phyloP scores from a whole-genome alignment of 164 flowering plant species.

The Brasenia schreberi region DNA sequence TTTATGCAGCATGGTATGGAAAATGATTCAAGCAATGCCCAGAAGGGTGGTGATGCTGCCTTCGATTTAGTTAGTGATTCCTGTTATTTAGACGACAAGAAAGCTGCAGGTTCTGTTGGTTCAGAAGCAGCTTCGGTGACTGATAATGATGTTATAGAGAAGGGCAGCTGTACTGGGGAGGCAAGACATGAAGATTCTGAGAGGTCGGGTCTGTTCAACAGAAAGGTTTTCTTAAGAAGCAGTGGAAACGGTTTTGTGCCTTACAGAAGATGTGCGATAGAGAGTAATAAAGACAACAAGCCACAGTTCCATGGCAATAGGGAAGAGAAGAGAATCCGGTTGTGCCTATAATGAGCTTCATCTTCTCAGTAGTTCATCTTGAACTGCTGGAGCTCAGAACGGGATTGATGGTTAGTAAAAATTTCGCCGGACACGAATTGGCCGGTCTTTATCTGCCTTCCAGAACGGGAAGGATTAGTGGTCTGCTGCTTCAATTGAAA shows the following conservation, averaged over 20 bases:
- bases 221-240: slow-evolving; percentile 1
- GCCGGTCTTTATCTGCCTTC: too few species aligned
- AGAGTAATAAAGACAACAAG: slow-evolving; percentile 19
- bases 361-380: too few species aligned
- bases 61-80: neutral
- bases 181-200: neutral
- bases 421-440: too few species aligned
- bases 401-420: too few species aligned
- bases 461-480: too few species aligned
- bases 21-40: slow-evolving; percentile 3
- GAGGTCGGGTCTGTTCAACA: neutral
- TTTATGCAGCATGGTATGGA: slow-evolving; percentile 7
- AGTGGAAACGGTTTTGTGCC: slow-evolving; percentile 49
- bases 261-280: slow-evolving; percentile 45
- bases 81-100: neutral
- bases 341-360: slow-evolving; percentile 19
- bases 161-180: too few species aligned
- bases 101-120: neutral
- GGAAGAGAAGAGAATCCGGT: slow-evolving; percentile 24
- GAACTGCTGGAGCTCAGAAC: too few species aligned
- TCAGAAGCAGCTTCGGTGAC: neutral
- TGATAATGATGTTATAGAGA: neutral
- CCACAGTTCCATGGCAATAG: slow-evolving; percentile 16
- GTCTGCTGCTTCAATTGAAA: too few species aligned
- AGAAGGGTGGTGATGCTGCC: neutral